Evolutionary conservation across 768 basidiomycete species (phyloP), one percentile per base, ranked within the genome.

Genomic region (Paxillus involutus): DNA sequence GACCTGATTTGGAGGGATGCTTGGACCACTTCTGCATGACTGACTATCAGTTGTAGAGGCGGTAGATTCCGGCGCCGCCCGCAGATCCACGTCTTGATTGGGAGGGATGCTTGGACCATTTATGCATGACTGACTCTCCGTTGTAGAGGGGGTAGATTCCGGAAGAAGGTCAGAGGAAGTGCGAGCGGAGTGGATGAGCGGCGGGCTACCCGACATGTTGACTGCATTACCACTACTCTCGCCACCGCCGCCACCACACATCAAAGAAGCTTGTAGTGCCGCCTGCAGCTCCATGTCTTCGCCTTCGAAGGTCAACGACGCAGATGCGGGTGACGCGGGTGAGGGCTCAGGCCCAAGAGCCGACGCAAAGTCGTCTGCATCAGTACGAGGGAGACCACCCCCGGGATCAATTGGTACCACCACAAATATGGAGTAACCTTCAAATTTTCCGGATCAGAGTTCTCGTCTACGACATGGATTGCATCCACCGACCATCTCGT

Each of bases 271-370:
- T 61, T 91, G 91, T 46, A 95, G 73, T 0, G 90, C 94, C 6
- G 84, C 89, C 66, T 97, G 94, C 3, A 96, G 80, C 53, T 92
- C 90, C 61, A 85, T 80, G 67, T 97, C 94, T 64, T 94, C 93
- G 58, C 92, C 89, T 55, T 89, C 92, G 43, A 88, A 72, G 3
- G 74, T 80, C 30, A 53, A 47, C n/a, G 59, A 36, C 21, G 55
- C 40, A 42, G 67, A 51, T n/a, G 48, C n/a, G 4, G 57, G 29
- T 33, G 58, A 19, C 6, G 73, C 62, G 10, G 77, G 73, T n/a
- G 65, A 67, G 14, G 80, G 78, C 63, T 84, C 83, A 19, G 86
- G 77, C 26, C 6, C 26, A 10, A 91, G 74, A 17, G 80, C 79
- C 5, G 81, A 77, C 1, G 88, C 86, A 44, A 91, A 69, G 41